phyloP scores from a whole-genome alignment of 176 grass and related monocot species.

The Carex littledalei region DNA sequence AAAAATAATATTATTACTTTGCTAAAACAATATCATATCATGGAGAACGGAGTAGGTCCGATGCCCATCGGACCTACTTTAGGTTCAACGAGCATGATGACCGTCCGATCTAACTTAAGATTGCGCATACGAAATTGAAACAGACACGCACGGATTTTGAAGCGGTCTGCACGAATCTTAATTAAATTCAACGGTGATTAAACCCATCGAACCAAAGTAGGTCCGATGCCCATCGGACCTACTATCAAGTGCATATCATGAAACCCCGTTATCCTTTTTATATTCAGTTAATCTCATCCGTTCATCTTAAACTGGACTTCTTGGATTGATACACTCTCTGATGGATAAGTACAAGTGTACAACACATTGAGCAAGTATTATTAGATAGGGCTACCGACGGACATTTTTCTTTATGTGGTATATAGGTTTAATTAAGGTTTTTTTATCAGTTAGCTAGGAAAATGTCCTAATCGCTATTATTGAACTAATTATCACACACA shows the following conservation, averaged over 20 bases:
- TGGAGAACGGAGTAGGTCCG: no score
- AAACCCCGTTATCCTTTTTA: not conserved
- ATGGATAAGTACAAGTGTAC: not conserved
- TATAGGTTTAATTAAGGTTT: no score
- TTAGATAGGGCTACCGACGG: not conserved
- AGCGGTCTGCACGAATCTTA: no score
- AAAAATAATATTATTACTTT: not conserved
- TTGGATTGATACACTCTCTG: not conserved
- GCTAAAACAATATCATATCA: not conserved
- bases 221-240: no score
- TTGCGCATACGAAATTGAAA: no score
- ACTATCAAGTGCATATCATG: no score
- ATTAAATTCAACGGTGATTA: no score
- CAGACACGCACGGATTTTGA: no score
- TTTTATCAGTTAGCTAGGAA: not conserved
- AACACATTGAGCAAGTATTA: not conserved
- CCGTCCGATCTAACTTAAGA: no score
- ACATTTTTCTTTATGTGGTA: conserved; percentile 4
- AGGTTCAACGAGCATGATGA: no score
- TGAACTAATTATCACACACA: not conserved
- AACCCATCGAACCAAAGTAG: no score
- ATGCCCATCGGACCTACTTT: no score
- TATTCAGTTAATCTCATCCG: not conserved
- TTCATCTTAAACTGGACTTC: not conserved
- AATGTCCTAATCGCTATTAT: not conserved